Percentiles rank a stretch among this genome's conserved stretches.
Evolutionary conservation across 2,329 filamentous ascomycete species (phyloP).

Genomic region (Fusarium redolens): DNA sequence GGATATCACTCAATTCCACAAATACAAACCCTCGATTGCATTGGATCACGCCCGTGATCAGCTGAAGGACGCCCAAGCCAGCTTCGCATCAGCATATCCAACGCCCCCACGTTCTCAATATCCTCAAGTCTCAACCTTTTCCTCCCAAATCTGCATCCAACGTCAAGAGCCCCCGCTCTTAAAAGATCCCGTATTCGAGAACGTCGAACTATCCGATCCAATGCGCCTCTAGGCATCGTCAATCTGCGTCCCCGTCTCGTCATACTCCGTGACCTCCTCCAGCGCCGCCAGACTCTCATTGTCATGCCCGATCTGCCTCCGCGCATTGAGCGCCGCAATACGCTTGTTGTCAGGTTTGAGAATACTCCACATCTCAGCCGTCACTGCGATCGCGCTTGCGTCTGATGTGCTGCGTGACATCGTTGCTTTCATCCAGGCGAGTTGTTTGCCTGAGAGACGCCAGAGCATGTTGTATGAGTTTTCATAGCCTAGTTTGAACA

Average conservation of each 20-base stretch:
- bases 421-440: slow-evolving; percentile 59
- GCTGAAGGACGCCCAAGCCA: background rate
- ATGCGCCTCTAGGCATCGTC: slow-evolving; percentile 46
- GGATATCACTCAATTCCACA: background rate
- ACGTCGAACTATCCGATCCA: background rate
- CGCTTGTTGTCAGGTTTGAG: slow-evolving; percentile 52
- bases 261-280: slow-evolving; percentile 46
- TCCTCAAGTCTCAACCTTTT: background rate
- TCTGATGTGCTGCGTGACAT: slow-evolving; percentile 28
- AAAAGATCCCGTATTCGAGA: slow-evolving; percentile 6
- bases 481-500: slow-evolving; percentile 55
- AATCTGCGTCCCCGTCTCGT: slow-evolving; percentile 46
- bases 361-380: slow-evolving; percentile 50
- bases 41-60: background rate
- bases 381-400: slow-evolving; percentile 48
- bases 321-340: slow-evolving; percentile 36
- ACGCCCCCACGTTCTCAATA: background rate
- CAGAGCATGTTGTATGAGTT: slow-evolving; percentile 53
- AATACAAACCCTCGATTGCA: background rate
- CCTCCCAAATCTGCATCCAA: background rate
- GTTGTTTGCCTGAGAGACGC: slow-evolving; percentile 61
- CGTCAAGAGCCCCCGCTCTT: slow-evolving; percentile 14
- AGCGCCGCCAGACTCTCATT: slow-evolving; percentile 40
- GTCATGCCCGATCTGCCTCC: slow-evolving; percentile 31
- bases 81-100: background rate